Percentiles rank a stretch among this genome's conserved stretches.
phyloP scores from a whole-genome alignment of 345 rosid genomes.

The Firmiana major region DNA sequence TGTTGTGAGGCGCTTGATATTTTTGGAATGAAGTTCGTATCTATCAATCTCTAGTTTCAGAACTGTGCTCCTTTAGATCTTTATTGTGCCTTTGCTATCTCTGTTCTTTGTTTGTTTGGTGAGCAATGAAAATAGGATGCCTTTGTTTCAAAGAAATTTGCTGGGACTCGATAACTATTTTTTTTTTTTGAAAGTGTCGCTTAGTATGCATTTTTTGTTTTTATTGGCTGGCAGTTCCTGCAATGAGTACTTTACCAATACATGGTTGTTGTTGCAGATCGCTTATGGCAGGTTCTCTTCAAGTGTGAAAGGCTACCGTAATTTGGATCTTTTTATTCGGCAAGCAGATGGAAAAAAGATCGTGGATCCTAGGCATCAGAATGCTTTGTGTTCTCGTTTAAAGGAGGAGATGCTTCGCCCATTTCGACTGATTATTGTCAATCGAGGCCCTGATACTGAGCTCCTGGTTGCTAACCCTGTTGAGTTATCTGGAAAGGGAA shows the following conservation, averaged over 20 bases:
- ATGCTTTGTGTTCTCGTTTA: conserved; percentile 45
- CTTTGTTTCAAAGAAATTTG: not conserved
- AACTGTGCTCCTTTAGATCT: not conserved
- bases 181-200: not conserved
- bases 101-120: not conserved
- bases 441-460: conserved; percentile 72
- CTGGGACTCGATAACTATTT: not conserved
- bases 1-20: not conserved
- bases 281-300: conserved; percentile 62
- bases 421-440: conserved; percentile 48
- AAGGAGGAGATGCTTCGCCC: conserved; percentile 61
- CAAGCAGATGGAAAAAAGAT: conserved; percentile 66
- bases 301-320: conserved; percentile 40
- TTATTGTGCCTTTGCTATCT: not conserved
- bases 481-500: conserved; percentile 70
- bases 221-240: not conserved
- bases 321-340: conserved; percentile 59
- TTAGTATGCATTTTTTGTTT: not conserved
- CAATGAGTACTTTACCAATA: conserved; percentile 4
- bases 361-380: conserved; percentile 44
- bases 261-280: conserved; percentile 34
- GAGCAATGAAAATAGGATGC: not conserved
- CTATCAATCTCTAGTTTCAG: not conserved
- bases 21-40: not conserved
- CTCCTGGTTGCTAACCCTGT: conserved; percentile 72